A percentile compares a stretch with the other conserved stretches of the same genome.
Conservation (phyloP, 129 eudicot species). For the Chrysanthemum lavandulifolium region DNA sequence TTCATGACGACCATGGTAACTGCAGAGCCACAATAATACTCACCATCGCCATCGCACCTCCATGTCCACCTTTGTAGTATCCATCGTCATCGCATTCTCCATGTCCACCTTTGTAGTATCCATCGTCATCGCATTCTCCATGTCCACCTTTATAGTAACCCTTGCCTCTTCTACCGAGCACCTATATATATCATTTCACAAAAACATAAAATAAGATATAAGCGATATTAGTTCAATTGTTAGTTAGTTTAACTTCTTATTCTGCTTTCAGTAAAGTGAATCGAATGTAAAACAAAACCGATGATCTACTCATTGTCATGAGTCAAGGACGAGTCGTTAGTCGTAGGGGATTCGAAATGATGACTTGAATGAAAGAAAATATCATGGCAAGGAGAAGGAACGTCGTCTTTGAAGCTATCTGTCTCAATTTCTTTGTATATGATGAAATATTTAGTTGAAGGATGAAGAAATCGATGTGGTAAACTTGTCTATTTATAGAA, state of each 20-base stretch:
- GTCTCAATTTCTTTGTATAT: background rate
- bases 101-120: constrained; percentile 15
- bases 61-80: constrained; percentile 10
- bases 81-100: background rate
- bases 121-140: constrained; percentile 17
- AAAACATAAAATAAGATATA: too few species aligned
- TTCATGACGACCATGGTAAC: constrained; percentile 8
- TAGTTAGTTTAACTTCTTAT: too few species aligned
- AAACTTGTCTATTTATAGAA: constrained; percentile 23
- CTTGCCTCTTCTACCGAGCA: constrained; percentile 18
- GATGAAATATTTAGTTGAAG: constrained; percentile 6
- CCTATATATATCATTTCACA: background rate
- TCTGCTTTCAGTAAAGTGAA: too few species aligned
- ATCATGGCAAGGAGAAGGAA: too few species aligned
- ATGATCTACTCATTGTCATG: too few species aligned
- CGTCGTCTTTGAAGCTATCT: too few species aligned
- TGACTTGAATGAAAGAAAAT: too few species aligned
- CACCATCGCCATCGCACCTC: background rate
- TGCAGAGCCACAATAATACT: background rate
- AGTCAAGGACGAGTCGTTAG: too few species aligned
- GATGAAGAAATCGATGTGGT: constrained; percentile 12
- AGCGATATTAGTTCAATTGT: too few species aligned
- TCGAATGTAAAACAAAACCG: too few species aligned
- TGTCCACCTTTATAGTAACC: constrained; percentile 1
- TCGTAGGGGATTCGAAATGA: too few species aligned